Conservation (phyloP, 2,329 filamentous ascomycete species). For the Emericellopsis atlantica region DNA sequence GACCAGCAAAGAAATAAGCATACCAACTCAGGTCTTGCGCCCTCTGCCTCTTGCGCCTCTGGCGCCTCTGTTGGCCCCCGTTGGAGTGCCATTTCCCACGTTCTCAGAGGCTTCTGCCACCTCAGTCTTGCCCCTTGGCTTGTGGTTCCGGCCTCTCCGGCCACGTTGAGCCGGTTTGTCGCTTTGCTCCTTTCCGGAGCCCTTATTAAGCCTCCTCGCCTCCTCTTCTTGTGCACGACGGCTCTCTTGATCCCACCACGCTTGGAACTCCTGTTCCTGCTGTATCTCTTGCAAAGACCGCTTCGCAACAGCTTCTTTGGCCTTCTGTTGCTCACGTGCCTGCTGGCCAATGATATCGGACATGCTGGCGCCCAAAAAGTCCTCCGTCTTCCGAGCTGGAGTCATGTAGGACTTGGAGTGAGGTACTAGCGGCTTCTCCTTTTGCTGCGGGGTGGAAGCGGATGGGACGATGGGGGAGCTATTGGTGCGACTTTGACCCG, state of each 20-base stretch:
- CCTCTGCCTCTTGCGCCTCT: slow-evolving; percentile 1
- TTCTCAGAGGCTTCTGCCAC: background rate
- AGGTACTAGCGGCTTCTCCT: slow-evolving; percentile 33
- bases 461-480: slow-evolving; percentile 16
- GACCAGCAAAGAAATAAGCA: too few relatives aligned
- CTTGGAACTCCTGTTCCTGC: slow-evolving; percentile 89
- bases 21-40: background rate
- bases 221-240: slow-evolving; percentile 56
- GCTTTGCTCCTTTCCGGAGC: slow-evolving; percentile 26
- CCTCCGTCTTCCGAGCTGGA: slow-evolving; percentile 44
- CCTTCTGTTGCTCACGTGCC: slow-evolving; percentile 67
- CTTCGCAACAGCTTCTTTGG: slow-evolving; percentile 77
- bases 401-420: slow-evolving; percentile 50
- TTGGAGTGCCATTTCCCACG: background rate
- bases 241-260: slow-evolving; percentile 90
- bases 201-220: slow-evolving; percentile 24
- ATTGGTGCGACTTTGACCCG: slow-evolving; percentile 37
- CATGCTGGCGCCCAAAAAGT: slow-evolving; percentile 59
- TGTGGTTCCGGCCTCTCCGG: slow-evolving; percentile 11
- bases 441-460: slow-evolving; percentile 13
- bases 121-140: background rate
- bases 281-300: slow-evolving; percentile 89
- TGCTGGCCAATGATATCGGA: slow-evolving; percentile 84
- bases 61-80: background rate
- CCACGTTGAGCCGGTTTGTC: slow-evolving; percentile 18